Percentiles rank a stretch among this genome's conserved stretches.
Conservation (phyloP, 75 land plant species). For the Pinus albicaulis region DNA sequence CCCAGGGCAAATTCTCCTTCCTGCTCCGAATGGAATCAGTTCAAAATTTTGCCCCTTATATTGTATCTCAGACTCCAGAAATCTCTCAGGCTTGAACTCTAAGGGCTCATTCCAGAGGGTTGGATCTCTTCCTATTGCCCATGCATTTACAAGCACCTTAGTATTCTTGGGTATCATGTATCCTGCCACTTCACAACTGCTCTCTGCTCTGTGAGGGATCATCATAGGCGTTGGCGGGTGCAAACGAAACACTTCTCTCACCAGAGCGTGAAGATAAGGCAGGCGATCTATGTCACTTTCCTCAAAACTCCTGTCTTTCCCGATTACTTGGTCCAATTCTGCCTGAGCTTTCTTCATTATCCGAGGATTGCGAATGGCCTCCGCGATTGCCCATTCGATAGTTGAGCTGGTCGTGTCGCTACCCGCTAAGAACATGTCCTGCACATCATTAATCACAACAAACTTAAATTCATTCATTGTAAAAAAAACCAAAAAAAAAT, state of each 20-base stretch:
- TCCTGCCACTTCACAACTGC: not conserved
- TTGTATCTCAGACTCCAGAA: constrained; percentile 3
- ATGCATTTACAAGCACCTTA: constrained; percentile 8
- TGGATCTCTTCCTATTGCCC: constrained; percentile 18
- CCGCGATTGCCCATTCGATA: constrained; percentile 21
- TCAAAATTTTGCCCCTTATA: constrained; percentile 9
- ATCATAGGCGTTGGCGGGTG: constrained; percentile 21
- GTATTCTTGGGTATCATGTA: constrained; percentile 4
- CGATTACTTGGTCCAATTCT: not conserved
- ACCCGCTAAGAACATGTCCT: constrained; percentile 9
- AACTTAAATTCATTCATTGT: too few relatives aligned
- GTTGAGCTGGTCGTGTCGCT: not conserved
- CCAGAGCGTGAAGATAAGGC: constrained; percentile 19
- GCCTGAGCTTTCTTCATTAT: constrained; percentile 10
- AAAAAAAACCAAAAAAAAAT: too few relatives aligned
- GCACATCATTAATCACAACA: not conserved
- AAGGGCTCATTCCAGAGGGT: constrained; percentile 7
- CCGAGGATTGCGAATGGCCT: constrained; percentile 14
- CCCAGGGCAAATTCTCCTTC: constrained; percentile 30
- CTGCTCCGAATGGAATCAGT: constrained; percentile 20
- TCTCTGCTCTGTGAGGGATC: not conserved
- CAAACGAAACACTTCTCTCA: constrained; percentile 30
- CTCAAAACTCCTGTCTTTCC: not conserved
- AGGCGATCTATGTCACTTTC: constrained; percentile 18
- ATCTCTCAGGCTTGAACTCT: constrained; percentile 22